phyloP scores from a whole-genome alignment of 768 basidiomycete species.

The Leucocoprinus leucothites region DNA sequence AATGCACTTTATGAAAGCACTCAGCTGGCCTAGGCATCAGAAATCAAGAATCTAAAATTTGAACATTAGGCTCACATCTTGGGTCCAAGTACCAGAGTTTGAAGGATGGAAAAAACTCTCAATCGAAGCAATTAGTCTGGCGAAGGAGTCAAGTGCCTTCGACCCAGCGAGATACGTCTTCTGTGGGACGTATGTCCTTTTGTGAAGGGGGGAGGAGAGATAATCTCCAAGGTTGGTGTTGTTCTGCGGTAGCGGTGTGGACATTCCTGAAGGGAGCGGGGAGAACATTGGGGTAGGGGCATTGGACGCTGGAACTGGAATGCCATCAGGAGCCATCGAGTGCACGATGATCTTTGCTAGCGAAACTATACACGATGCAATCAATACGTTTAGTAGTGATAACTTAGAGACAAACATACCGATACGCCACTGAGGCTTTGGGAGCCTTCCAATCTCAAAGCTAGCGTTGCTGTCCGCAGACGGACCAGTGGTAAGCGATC shows the following conservation, averaged over 20 bases:
- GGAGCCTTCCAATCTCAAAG: constrained; percentile 71
- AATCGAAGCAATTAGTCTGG: constrained; percentile 78
- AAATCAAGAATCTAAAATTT: background rate
- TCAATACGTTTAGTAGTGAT: constrained; percentile 11
- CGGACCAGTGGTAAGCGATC: constrained; percentile 73
- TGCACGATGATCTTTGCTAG: constrained; percentile 85
- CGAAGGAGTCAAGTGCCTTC: constrained; percentile 82
- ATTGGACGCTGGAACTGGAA: constrained; percentile 54
- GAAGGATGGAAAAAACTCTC: constrained; percentile 92
- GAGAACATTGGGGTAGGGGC: constrained; percentile 74
- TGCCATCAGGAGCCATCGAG: constrained; percentile 74
- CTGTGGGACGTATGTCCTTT: constrained; percentile 35
- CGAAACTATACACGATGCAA: constrained; percentile 45
- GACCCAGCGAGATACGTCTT: constrained; percentile 77
- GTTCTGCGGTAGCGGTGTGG: constrained; percentile 47
- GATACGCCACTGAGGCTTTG: constrained; percentile 73
- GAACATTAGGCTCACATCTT: constrained; percentile 46
- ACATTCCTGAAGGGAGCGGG: constrained; percentile 61
- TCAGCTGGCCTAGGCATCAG: constrained; percentile 42
- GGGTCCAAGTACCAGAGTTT: constrained; percentile 82
- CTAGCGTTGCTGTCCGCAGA: constrained; percentile 70
- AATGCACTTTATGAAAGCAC: constrained; percentile 82
- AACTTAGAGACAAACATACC: constrained; percentile 36
- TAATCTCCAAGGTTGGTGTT: constrained; percentile 44
- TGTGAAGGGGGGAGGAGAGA: constrained; percentile 56